Conservation (phyloP, 2,329 filamentous ascomycete genomes). For the Pseudogymnoascus sp. region DNA sequence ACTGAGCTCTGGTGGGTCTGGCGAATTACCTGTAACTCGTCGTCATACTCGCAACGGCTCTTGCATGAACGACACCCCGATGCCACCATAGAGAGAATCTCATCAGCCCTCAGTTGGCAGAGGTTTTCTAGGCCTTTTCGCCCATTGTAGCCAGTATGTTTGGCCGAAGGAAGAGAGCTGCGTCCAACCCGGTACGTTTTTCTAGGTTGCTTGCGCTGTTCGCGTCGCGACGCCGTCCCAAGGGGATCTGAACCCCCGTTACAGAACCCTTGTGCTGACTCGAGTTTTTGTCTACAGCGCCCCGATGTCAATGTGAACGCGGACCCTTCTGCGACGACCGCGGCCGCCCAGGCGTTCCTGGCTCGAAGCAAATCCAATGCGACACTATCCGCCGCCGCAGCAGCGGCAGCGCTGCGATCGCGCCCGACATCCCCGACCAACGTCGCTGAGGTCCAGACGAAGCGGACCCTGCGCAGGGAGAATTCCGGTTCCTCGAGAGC, state of each 20-base stretch:
- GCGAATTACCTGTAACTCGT: slow-evolving; percentile 3
- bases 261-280: not conserved
- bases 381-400: slow-evolving; percentile 74
- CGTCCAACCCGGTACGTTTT: slow-evolving; percentile 34
- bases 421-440: slow-evolving; percentile 70
- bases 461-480: slow-evolving; percentile 68
- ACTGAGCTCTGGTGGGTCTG: slow-evolving; percentile 6
- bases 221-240: slow-evolving; percentile 17
- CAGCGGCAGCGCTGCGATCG: slow-evolving; percentile 74
- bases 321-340: slow-evolving; percentile 66
- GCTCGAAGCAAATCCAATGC: slow-evolving; percentile 54
- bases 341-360: slow-evolving; percentile 74
- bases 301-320: slow-evolving; percentile 45
- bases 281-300: slow-evolving; percentile 38
- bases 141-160: slow-evolving; percentile 25
- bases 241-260: slow-evolving; percentile 22
- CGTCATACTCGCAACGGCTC: slow-evolving; percentile 2
- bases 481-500: slow-evolving; percentile 62
- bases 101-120: slow-evolving; percentile 28
- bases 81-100: slow-evolving; percentile 13
- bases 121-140: slow-evolving; percentile 18
- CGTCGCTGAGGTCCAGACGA: slow-evolving; percentile 78
- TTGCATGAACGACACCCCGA: slow-evolving; percentile 1
- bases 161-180: slow-evolving; percentile 30
- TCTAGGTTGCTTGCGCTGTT: slow-evolving; percentile 12